Conservation (phyloP, 2,329 filamentous ascomycete genomes). For the Ceratocystiopsis sp. region DNA sequence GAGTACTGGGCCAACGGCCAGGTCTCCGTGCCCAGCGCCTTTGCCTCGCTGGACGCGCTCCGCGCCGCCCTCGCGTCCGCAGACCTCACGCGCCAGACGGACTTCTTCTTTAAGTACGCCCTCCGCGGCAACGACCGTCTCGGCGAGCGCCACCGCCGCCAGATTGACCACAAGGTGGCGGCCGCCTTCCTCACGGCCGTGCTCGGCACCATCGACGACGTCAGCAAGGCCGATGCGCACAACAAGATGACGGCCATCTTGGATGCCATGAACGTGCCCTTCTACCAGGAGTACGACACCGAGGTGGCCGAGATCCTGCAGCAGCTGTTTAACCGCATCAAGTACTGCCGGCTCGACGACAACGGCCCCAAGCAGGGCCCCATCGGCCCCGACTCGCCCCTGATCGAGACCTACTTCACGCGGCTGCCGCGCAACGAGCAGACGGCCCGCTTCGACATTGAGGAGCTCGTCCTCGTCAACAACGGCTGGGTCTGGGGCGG, state of each 20-base stretch:
- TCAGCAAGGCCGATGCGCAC: slow-evolving; percentile 32
- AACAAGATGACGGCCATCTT: slow-evolving; percentile 46
- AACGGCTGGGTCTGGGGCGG: slow-evolving; percentile 99
- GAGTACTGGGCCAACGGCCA: slow-evolving; percentile 53
- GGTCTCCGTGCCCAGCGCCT: slow-evolving; percentile 33
- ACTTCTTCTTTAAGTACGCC: slow-evolving; percentile 51
- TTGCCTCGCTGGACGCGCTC: slow-evolving; percentile 19
- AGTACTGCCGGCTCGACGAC: slow-evolving; percentile 85
- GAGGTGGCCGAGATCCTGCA: slow-evolving; percentile 73
- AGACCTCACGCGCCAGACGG: slow-evolving; percentile 32
- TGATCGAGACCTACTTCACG: slow-evolving; percentile 93
- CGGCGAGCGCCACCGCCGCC: slow-evolving; percentile 62
- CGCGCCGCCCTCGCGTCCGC: slow-evolving; percentile 28
- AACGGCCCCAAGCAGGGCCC: slow-evolving; percentile 75
- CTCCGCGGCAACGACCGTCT: slow-evolving; percentile 56
- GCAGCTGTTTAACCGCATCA: slow-evolving; percentile 85
- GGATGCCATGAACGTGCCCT: slow-evolving; percentile 70
- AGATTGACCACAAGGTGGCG: slow-evolving; percentile 49
- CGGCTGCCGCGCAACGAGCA: slow-evolving; percentile 62
- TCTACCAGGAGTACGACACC: slow-evolving; percentile 81
- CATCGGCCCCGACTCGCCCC: slow-evolving; percentile 57
- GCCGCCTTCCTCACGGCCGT: slow-evolving; percentile 52
- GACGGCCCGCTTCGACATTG: slow-evolving; percentile 54
- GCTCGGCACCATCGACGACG: slow-evolving; percentile 39
- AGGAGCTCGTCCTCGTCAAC: slow-evolving; percentile 71